Conservation (phyloP, 2,329 filamentous ascomycete genomes). For the Fusarium sp. region DNA sequence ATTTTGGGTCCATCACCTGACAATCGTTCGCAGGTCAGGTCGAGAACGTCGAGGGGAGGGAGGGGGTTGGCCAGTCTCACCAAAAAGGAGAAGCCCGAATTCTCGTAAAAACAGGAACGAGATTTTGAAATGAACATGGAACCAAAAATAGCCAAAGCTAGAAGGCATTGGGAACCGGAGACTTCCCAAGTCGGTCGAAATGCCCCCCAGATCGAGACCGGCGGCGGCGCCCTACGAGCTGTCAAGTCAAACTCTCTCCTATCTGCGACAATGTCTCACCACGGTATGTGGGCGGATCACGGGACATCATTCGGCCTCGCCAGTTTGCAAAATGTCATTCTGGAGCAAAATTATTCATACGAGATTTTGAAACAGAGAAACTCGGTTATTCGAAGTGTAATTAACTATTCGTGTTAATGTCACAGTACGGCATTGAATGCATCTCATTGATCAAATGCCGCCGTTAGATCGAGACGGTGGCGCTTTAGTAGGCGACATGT, state of each 20-base stretch:
- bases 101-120: background rate
- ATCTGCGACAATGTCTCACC: background rate
- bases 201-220: background rate
- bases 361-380: background rate
- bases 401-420: background rate
- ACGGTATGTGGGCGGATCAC: background rate
- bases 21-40: background rate
- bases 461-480: background rate
- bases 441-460: background rate
- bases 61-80: background rate
- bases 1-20: background rate
- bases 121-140: background rate
- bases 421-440: background rate
- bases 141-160: slow-evolving; percentile 3
- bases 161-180: background rate
- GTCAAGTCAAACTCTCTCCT: background rate
- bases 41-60: background rate
- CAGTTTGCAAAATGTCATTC: background rate
- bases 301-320: background rate
- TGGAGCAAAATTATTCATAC: background rate
- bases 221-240: background rate
- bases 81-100: background rate
- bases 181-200: background rate
- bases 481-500: background rate
- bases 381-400: background rate